Evolutionary conservation across 2,329 filamentous ascomycete genomes (phyloP).

Genomic region (Ophiostoma triangulosporum): DNA sequence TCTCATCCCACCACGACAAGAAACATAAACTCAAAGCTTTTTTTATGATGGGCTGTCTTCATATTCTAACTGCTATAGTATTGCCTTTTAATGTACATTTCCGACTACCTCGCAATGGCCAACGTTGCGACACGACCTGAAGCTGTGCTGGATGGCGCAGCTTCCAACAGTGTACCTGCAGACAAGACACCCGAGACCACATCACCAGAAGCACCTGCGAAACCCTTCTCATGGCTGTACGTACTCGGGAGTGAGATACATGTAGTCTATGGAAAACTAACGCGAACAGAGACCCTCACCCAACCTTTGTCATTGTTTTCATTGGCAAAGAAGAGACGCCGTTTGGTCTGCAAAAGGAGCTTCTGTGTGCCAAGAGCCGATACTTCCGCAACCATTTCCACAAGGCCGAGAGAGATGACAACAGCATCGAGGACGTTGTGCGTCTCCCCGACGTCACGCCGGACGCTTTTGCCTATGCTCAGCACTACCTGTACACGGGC

Average conservation of each 20-base stretch:
- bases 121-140: not conserved
- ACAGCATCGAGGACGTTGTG: conserved; percentile 34
- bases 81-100: too few species aligned
- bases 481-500: conserved; percentile 41
- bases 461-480: conserved; percentile 41
- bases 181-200: not conserved
- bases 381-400: conserved; percentile 34
- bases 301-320: conserved; percentile 40
- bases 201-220: not conserved
- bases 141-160: not conserved
- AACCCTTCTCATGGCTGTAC: conserved; percentile 21
- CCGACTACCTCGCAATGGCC: not conserved
- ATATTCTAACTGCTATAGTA: not conserved
- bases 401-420: not conserved
- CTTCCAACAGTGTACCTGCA: not conserved
- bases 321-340: conserved; percentile 38
- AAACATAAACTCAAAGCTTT: not conserved
- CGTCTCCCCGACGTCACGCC: conserved; percentile 33
- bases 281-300: conserved; percentile 34
- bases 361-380: conserved; percentile 37
- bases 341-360: conserved; percentile 46
- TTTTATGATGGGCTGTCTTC: not conserved
- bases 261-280: not conserved
- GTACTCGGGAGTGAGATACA: not conserved
- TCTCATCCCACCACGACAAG: not conserved